Evolutionary conservation across 2,329 filamentous ascomycete species (phyloP).

Genomic region (Graphilbum sp.): DNA sequence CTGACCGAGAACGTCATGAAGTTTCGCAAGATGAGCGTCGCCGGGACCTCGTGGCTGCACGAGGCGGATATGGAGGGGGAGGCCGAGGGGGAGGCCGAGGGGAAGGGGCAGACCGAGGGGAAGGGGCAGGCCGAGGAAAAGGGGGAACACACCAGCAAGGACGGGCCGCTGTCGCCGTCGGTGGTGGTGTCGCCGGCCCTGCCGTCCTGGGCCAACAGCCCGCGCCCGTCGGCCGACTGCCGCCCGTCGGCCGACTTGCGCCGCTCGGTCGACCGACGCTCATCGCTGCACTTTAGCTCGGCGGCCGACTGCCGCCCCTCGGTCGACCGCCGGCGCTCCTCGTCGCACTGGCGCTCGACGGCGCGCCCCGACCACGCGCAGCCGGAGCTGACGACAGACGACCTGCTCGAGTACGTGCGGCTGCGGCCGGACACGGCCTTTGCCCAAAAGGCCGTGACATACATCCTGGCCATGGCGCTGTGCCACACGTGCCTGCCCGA

Average conservation of each 20-base stretch:
- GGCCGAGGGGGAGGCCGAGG: slow-evolving; percentile 2
- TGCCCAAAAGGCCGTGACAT: slow-evolving; percentile 62
- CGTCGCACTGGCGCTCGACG: slow-evolving; percentile 33
- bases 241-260: no score
- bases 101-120: neutral
- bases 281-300: neutral
- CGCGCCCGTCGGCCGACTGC: no score
- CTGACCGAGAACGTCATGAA: slow-evolving; percentile 93
- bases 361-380: slow-evolving; percentile 32
- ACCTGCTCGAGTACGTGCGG: slow-evolving; percentile 65
- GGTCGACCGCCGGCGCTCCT: slow-evolving; percentile 20
- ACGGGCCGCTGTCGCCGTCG: no score
- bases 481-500: slow-evolving; percentile 89
- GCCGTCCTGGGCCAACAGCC: no score
- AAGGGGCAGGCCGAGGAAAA: neutral
- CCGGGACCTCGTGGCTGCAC: slow-evolving; percentile 78
- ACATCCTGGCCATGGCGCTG: slow-evolving; percentile 68
- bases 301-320: neutral
- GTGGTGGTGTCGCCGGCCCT: no score
- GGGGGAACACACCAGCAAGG: no score
- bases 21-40: slow-evolving; percentile 82
- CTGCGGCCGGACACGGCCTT: slow-evolving; percentile 61
- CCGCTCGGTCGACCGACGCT: no score
- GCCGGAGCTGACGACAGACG: slow-evolving; percentile 47
- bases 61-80: slow-evolving; percentile 39